These are phyloP conservation scores for Solanum arcanum DNA, from an alignment of 257 asterid genomes.

Conservation along the genomic window DNA sequence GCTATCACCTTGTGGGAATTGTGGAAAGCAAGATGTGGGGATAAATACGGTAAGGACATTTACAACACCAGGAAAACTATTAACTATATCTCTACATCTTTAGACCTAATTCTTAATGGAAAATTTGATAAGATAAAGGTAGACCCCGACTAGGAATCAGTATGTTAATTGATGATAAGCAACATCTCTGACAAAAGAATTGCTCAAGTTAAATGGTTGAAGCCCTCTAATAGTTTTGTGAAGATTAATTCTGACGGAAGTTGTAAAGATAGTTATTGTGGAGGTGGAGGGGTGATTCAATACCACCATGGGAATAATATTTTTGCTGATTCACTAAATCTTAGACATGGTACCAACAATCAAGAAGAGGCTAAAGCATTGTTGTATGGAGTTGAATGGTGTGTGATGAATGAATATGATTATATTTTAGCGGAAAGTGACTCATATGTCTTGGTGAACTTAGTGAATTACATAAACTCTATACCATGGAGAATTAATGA, in stretches of 20 bases:
- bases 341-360: neutral
- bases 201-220: neutral
- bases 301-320: neutral
- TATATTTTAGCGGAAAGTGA: neutral
- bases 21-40: neutral
- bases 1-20: neutral
- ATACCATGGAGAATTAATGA: neutral
- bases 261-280: neutral
- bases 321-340: neutral
- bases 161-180: no score
- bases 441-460: neutral
- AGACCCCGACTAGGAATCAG: no score
- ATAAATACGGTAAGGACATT: neutral
- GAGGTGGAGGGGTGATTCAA: neutral
- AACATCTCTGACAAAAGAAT: no score
- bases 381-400: neutral
- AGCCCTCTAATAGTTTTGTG: neutral
- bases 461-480: neutral
- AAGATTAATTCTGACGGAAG: neutral
- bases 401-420: neutral
- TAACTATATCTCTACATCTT: no score
- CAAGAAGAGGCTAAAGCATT: neutral
- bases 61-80: neutral
- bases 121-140: no score
- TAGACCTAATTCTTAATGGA: neutral